A percentile compares a stretch with the other conserved stretches of the same genome.
These are phyloP conservation scores for Esteya vermicola DNA, from an alignment of 2,329 filamentous ascomycete genomes.

Conservation along the genomic window DNA sequence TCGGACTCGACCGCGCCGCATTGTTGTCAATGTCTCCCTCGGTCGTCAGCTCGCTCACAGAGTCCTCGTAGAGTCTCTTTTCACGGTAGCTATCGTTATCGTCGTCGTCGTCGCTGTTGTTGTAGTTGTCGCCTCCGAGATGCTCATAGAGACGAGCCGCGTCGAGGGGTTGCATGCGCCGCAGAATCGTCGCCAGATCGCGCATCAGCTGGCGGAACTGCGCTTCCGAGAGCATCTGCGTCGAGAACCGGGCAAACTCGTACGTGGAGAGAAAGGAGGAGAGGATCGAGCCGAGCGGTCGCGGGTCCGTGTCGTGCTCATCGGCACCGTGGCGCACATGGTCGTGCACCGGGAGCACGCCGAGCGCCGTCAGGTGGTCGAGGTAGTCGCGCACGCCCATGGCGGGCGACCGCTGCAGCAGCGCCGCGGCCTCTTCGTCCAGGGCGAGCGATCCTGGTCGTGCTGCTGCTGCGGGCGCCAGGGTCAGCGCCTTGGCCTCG, in stretches of 20 bases:
- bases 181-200: constrained; percentile 67
- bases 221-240: constrained; percentile 47
- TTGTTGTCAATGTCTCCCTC: constrained; percentile 33
- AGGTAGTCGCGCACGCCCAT: constrained; percentile 75
- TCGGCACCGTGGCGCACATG: neutral
- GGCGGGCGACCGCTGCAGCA: constrained; percentile 54
- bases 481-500: constrained; percentile 81
- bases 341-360: constrained; percentile 33
- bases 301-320: neutral
- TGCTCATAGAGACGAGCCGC: constrained; percentile 29
- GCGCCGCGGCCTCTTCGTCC: constrained; percentile 51
- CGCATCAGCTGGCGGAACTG: constrained; percentile 72
- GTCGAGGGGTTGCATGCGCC: constrained; percentile 56
- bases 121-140: constrained; percentile 10
- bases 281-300: constrained; percentile 17
- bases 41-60: constrained; percentile 6
- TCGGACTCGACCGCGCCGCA: constrained; percentile 25
- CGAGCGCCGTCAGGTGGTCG: constrained; percentile 50
- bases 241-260: constrained; percentile 75
- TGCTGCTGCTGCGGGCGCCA: constrained; percentile 40
- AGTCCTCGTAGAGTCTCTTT: constrained; percentile 6
- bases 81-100: constrained; percentile 18
- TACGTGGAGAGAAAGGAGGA: constrained; percentile 61
- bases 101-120: constrained; percentile 9
- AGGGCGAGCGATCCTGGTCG: constrained; percentile 26